Base-by-base conservation (phyloP, 108 stramenopile genomes). In the Cylindrotheca closterium region DNA sequence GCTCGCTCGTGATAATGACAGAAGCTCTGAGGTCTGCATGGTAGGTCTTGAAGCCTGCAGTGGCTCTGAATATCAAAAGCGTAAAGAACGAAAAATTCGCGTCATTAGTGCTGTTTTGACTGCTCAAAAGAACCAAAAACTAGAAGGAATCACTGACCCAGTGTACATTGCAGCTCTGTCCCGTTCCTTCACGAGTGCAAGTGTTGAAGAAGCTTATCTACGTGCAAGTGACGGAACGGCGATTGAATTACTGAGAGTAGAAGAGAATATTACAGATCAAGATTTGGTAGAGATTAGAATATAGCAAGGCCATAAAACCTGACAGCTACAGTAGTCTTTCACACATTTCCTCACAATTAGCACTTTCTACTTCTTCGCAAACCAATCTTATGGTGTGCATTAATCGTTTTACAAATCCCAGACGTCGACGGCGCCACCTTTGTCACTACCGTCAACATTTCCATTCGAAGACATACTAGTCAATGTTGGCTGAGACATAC, bases 401-500 rank as follows among this genome's bases (percentile, higher is more conserved):
- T 8, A 31, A 29, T 7, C 7, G 33, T 67, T 62, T 52, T 73
- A 88, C 15, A 88, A 70, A 64, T 88, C 87, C 87, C 87, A 88
- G 8, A 81, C 87, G 52, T 88, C 87, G 18, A 74, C 64, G 29
- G 86, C 81, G n/a, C 68, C 81, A 47, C 42, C 53, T 45, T 75
- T 66, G 23, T 64, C 78, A 55, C 55, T 63, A 27, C 56, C 70
- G 47, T 58, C 73, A 34, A 70, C 81, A 50, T 70, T 56, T 47
- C 56, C 60, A 0, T 71, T 70, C 23, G 82, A 81, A 4, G 83
- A 47, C n/a, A 58, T 77, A 19, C 75, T 78, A 1, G 80, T 63
- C 49, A 86, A 70, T 8, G 84, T 77, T 31, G 62, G 67, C 22
- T 73, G 71, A 8, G 86, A 87, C 15, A 71, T 54, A 70, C 72